phyloP scores from a whole-genome alignment of 83 land plant genomes.

The Thuja plicata region DNA sequence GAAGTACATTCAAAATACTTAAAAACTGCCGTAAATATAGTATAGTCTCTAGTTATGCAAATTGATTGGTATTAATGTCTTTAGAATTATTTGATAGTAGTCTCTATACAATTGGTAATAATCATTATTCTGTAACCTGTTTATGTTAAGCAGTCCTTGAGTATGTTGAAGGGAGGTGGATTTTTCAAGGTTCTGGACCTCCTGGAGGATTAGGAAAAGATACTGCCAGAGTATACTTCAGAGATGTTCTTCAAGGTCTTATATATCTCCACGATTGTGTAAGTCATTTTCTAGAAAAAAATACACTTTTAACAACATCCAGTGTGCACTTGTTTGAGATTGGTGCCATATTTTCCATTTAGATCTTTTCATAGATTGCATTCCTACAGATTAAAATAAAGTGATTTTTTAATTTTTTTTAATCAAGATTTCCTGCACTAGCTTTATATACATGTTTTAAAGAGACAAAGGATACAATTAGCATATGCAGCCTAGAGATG shows the following conservation, averaged over 20 bases:
- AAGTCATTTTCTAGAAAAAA: neutral
- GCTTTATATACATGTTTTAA: neutral
- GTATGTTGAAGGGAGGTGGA: constrained; percentile 46
- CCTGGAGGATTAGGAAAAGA: constrained; percentile 48
- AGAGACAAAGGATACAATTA: neutral
- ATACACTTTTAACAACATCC: neutral
- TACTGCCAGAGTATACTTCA: constrained; percentile 36
- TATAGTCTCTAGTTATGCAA: neutral
- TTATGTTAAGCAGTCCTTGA: constrained; percentile 41
- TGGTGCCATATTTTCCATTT: neutral
- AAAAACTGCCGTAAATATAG: neutral
- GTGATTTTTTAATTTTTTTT: neutral
- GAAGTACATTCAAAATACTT: neutral
- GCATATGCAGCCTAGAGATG: neutral
- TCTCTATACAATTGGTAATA: neutral
- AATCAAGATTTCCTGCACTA: neutral
- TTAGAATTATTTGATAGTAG: neutral
- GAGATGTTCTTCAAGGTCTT: constrained; percentile 45
- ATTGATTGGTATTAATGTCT: neutral
- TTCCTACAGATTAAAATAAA: neutral
- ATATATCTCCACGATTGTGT: constrained; percentile 44
- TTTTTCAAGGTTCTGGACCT: constrained; percentile 51
- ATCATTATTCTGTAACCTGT: neutral
- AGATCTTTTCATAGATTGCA: neutral
- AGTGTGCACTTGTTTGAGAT: neutral